Evolutionary conservation across 202 grass and related monocot species (phyloP).

Genomic region (Panicum virgatum): DNA sequence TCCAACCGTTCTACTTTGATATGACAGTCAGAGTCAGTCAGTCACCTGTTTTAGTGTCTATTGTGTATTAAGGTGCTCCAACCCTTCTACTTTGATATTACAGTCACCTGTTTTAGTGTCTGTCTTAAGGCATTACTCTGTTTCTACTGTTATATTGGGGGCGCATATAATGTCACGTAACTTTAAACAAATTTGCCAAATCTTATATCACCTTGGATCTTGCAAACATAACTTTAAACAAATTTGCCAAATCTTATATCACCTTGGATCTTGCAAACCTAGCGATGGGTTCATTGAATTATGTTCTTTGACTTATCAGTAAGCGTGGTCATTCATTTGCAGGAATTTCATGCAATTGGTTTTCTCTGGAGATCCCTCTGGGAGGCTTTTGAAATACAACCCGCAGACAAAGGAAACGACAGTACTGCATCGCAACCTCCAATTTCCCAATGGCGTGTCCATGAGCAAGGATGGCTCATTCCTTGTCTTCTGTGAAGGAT

Average conservation of each 20-base stretch:
- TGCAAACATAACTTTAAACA: too few relatives aligned
- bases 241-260: too few relatives aligned
- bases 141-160: background rate
- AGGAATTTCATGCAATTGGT: constrained; percentile 95
- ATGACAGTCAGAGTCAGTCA: too few relatives aligned
- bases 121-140: background rate
- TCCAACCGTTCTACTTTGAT: too few relatives aligned
- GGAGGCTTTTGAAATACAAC: constrained; percentile 81
- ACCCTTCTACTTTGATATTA: background rate
- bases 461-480: constrained; percentile 86
- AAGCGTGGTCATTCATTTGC: constrained; percentile 17
- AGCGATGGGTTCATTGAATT: background rate
- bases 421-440: constrained; percentile 76
- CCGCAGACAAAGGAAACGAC: constrained; percentile 71
- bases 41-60: too few relatives aligned
- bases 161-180: background rate
- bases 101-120: background rate
- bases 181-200: too few relatives aligned
- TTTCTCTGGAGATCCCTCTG: constrained; percentile 76
- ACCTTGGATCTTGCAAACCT: too few relatives aligned
- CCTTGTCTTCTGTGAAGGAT: constrained; percentile 80
- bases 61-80: background rate
- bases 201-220: background rate
- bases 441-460: constrained; percentile 91
- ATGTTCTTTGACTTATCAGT: background rate